These are phyloP conservation scores for Avena atlantica DNA, from an alignment of 176 grass and related monocot genomes.

Conservation along the genomic window DNA sequence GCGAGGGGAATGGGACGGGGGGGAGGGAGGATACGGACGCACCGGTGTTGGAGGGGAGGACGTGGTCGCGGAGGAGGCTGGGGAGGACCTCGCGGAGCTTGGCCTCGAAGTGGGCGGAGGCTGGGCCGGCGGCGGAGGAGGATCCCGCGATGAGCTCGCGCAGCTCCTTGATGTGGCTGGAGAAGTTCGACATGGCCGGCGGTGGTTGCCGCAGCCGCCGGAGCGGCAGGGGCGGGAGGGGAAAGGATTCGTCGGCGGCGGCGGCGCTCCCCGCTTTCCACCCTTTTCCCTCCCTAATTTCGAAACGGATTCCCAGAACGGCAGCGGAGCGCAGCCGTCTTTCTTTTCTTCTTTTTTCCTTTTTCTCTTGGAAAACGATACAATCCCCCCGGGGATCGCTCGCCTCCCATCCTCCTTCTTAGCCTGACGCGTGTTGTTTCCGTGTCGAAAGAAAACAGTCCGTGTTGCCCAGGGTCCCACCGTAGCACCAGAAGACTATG, in stretches of 20 bases:
- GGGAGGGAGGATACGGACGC: neutral
- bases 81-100: conserved; percentile 79
- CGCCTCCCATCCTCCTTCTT: no score
- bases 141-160: conserved; percentile 69
- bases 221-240: neutral
- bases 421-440: no score
- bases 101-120: conserved; percentile 67
- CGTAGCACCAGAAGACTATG: no score
- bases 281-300: conserved; percentile 24
- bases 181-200: conserved; percentile 61
- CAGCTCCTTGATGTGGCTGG: conserved; percentile 72
- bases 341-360: conserved; percentile 28
- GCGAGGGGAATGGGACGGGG: neutral
- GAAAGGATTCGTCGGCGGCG: conserved; percentile 6
- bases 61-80: conserved; percentile 84
- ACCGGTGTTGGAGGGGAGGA: conserved; percentile 70
- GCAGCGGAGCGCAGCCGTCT: neutral
- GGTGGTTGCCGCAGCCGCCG: neutral
- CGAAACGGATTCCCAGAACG: neutral
- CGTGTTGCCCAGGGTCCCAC: no score
- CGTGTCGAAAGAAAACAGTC: no score
- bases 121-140: conserved; percentile 23
- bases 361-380: no score
- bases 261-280: neutral
- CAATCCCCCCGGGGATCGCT: no score